A percentile compares a stretch with the other conserved stretches of the same genome.
These are phyloP conservation scores for Aspergillus funiculosus DNA, from an alignment of 495 filamentous ascomycete species.

Conservation along the genomic window DNA sequence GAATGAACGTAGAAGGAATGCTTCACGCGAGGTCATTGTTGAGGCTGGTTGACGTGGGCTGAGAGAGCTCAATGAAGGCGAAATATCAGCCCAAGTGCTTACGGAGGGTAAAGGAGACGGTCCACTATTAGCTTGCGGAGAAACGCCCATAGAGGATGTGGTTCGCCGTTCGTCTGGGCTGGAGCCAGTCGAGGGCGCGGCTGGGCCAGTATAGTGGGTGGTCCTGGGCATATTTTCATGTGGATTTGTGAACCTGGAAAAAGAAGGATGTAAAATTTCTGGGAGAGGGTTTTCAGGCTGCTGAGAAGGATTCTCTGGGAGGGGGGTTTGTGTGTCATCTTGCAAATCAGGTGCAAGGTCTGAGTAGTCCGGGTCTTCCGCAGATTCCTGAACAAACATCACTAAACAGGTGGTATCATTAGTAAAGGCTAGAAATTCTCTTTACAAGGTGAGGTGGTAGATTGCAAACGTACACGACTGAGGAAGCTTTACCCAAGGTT, in stretches of 20 bases:
- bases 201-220: background rate
- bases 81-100: constrained; percentile 14
- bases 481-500: constrained; percentile 32
- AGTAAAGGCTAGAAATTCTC: background rate
- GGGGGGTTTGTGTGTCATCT: background rate
- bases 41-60: constrained; percentile 8
- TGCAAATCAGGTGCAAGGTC: constrained; percentile 4
- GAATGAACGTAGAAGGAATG: constrained; percentile 30
- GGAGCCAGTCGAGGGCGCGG: background rate
- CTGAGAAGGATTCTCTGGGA: background rate
- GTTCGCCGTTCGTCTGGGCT: constrained; percentile 2
- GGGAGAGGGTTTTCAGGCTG: background rate
- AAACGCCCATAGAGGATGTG: constrained; percentile 12
- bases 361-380: constrained; percentile 17
- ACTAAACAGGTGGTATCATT: constrained; percentile 16
- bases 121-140: constrained; percentile 3
- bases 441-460: background rate
- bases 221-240: background rate
- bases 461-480: constrained; percentile 25
- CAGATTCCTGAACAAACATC: constrained; percentile 30
- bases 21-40: constrained; percentile 28
- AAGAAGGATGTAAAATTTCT: background rate
- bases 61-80: constrained; percentile 10
- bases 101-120: constrained; percentile 14
- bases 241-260: background rate